Percentiles rank a stretch among this genome's conserved stretches.
Evolutionary conservation across 208 protist genomes (phyloP).

Genomic region (Trichomonas tenax): DNA sequence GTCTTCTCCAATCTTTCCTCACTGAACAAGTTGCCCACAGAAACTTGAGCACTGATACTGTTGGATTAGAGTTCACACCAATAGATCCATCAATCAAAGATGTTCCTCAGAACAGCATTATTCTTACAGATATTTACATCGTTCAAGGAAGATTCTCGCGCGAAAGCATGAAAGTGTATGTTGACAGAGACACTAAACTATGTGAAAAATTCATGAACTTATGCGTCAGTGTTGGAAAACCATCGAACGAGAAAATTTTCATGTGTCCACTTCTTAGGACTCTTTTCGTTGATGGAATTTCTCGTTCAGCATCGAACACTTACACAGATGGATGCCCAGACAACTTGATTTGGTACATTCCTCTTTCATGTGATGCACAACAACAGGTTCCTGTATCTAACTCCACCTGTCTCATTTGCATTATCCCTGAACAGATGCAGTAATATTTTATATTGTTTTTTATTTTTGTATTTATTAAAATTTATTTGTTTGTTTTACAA

Average conservation of each 20-base stretch:
- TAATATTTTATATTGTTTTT: background rate
- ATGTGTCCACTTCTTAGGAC: background rate
- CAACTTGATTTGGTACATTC: constrained; percentile 4
- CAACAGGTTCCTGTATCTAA: background rate
- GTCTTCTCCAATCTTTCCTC: background rate
- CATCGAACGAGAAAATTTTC: background rate
- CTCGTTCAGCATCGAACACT: background rate
- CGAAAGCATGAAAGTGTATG: background rate
- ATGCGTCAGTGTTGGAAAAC: background rate
- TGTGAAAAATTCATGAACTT: background rate
- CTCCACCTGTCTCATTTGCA: background rate
- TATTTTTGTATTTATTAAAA: background rate
- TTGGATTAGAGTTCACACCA: background rate
- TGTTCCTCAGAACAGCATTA: background rate
- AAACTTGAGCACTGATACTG: background rate
- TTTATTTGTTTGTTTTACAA: background rate
- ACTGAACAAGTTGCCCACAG: background rate
- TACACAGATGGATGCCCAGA: background rate
- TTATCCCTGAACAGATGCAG: background rate
- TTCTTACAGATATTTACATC: background rate
- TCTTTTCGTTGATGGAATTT: background rate
- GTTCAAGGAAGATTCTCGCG: background rate
- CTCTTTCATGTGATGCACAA: background rate
- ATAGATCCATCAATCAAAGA: background rate
- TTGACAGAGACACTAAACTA: background rate